These are phyloP conservation scores for Cordyceps farinosa DNA, from an alignment of 2,329 filamentous ascomycete genomes.

Conservation along the genomic window DNA sequence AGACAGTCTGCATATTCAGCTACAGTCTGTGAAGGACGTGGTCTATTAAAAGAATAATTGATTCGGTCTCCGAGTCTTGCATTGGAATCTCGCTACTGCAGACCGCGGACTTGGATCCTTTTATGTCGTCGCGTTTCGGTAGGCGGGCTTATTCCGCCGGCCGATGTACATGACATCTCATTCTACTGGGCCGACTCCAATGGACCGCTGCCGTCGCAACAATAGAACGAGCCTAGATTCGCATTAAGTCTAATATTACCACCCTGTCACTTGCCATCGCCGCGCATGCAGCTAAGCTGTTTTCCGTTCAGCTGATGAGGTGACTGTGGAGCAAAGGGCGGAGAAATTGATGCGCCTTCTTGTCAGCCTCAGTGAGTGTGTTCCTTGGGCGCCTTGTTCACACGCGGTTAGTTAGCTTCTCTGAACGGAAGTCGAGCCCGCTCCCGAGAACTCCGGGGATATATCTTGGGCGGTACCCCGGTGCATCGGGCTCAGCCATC, in stretches of 20 bases:
- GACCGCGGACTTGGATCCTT: constrained; percentile 3
- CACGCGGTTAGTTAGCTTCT: neutral
- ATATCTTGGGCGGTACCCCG: constrained; percentile 5
- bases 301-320: constrained; percentile 6
- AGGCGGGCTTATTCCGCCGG: constrained; percentile 1
- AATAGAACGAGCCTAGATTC: neutral
- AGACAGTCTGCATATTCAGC: constrained; percentile 1
- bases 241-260: neutral
- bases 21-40: neutral
- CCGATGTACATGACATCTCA: neutral
- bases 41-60: no score
- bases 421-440: constrained; percentile 14
- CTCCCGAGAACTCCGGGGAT: neutral
- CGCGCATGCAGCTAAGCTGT: neutral
- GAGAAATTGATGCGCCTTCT: constrained; percentile 11
- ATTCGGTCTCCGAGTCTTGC: neutral
- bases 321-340: constrained; percentile 15
- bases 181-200: neutral
- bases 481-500: neutral
- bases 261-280: neutral
- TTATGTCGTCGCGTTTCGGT: neutral
- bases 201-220: constrained; percentile 1
- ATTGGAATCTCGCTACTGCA: neutral
- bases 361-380: constrained; percentile 8
- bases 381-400: neutral